These are phyloP conservation scores for Talaromyces borbonicus DNA, from an alignment of 495 filamentous ascomycete species.

Conservation along the genomic window DNA sequence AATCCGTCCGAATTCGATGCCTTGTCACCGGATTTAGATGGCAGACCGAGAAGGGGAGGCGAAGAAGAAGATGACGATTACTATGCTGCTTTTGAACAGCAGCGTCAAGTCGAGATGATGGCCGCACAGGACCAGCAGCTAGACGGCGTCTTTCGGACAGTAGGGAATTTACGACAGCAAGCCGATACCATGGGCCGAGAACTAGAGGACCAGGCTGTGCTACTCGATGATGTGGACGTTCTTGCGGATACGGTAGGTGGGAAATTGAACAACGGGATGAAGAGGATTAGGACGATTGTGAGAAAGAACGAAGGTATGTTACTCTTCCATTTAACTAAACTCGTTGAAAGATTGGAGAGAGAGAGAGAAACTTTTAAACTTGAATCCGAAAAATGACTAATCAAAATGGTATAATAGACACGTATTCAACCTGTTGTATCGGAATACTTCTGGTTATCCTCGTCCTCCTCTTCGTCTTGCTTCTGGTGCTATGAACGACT, in stretches of 20 bases:
- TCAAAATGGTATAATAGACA: slow-evolving; percentile 43
- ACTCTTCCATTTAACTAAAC: slow-evolving; percentile 6
- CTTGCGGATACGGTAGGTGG: slow-evolving; percentile 80
- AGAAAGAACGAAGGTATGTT: slow-evolving; percentile 79
- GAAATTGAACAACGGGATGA: slow-evolving; percentile 74
- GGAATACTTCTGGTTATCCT: slow-evolving; percentile 74
- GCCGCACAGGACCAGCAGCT: slow-evolving; percentile 89
- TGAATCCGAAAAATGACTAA: slow-evolving; percentile 7
- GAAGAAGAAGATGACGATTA: slow-evolving; percentile 47
- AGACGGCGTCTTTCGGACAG: slow-evolving; percentile 85
- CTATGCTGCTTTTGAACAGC: slow-evolving; percentile 81
- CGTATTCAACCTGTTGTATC: slow-evolving; percentile 87
- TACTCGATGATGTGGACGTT: slow-evolving; percentile 71
- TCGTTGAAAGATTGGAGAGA: neutral
- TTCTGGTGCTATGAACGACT: slow-evolving; percentile 43
- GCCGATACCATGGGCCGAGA: slow-evolving; percentile 93
- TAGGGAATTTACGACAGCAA: slow-evolving; percentile 79
- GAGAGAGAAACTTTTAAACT: neutral
- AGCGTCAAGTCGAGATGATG: slow-evolving; percentile 85
- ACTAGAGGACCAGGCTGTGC: slow-evolving; percentile 80
- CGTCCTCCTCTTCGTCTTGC: slow-evolving; percentile 70
- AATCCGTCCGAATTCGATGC: slow-evolving; percentile 62
- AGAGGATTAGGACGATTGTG: slow-evolving; percentile 74
- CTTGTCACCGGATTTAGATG: slow-evolving; percentile 17
- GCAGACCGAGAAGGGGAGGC: neutral